Percentiles rank a stretch among this genome's conserved stretches.
Evolutionary conservation across 768 basidiomycete species (phyloP).

Genomic region (Porpolomopsis calyptriformis): DNA sequence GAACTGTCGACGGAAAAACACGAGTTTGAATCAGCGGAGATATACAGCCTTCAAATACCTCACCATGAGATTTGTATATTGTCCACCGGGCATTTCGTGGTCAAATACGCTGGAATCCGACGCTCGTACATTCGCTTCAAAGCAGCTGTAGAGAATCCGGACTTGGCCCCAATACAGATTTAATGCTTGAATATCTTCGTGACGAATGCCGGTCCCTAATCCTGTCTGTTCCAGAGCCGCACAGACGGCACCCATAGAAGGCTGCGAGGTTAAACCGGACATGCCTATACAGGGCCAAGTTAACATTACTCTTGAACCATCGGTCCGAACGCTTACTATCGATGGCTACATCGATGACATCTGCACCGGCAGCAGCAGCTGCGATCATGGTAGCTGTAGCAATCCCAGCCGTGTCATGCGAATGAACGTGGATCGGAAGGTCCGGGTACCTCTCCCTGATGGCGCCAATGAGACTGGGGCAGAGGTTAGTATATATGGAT

Average conservation of each 20-base stretch:
- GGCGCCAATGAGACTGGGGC: conserved; percentile 72
- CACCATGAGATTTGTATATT: conserved; percentile 91
- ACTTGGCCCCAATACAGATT: conserved; percentile 99
- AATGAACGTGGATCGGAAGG: conserved; percentile 97
- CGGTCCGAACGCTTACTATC: conserved; percentile 59
- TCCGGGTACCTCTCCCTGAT: conserved; percentile 96
- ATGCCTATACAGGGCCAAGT: conserved; percentile 50
- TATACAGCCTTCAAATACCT: conserved; percentile 15
- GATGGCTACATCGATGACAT: conserved; percentile 96
- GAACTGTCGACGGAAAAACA: conserved; percentile 57
- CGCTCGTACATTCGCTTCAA: conserved; percentile 95
- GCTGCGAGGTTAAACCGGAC: conserved; percentile 97
- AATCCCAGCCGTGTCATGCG: conserved; percentile 98
- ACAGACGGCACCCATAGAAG: conserved; percentile 96
- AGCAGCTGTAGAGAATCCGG: conserved; percentile 88
- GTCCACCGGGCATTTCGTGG: conserved; percentile 99
- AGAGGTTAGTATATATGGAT: neutral
- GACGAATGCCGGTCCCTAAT: conserved; percentile 91
- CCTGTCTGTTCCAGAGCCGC: conserved; percentile 90
- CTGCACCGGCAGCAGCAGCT: conserved; percentile 91
- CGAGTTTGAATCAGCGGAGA: conserved; percentile 13
- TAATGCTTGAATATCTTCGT: conserved; percentile 93
- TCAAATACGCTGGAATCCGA: conserved; percentile 98
- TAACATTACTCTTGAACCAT: conserved; percentile 9
- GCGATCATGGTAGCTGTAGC: conserved; percentile 97